Base-by-base conservation (phyloP, 257 asterid species). In the Haberlea rhodopensis region DNA sequence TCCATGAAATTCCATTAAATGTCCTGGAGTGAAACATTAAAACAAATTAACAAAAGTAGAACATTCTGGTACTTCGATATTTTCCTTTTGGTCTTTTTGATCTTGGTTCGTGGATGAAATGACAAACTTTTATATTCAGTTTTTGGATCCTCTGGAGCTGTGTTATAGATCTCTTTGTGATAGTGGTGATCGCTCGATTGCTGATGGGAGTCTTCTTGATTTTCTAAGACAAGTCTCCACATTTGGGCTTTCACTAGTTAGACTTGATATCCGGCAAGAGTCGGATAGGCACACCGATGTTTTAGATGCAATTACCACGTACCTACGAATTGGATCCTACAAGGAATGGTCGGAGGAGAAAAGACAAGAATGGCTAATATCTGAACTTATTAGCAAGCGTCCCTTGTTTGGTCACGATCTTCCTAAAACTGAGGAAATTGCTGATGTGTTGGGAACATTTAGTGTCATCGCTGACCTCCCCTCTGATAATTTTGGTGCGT, bases 191-290 rank as follows among this genome's bases (percentile, higher is more conserved):
- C 84, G 96, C 2, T 72, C 95, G 0, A 85, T 89, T 29, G 98
- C 97, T 1, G 98, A 92, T 45, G 98, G 98, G 19, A 87, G 94
- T 81, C 98, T 92, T 67, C 98, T 92, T 3, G 98, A 92, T 79
- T 89, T 87, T 66, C 84, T 92, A 8, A 76, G 98, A 60, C 98
- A 92, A 85, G 96, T 92, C 45, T 92, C 95, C 45, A 92, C 98
- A 0, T 92, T 92, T 52, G 98, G 97, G 55, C 96, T 89, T 53
- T 81, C 98, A 0, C 84, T 92, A 5, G 98, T 92, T 23, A 77
- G 91, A 59, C 98, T 92, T 25, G 98, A 92, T 73, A 92, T 92
- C 65, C 79, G 98, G 32, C 98, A 92, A 76, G 98, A 92, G 73
- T 89, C 98, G 0, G 98, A 92, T 18, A 71, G 91, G 68, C 98